Conservation (phyloP, 495 filamentous ascomycete species). For the Aspergillus cavernicola region DNA sequence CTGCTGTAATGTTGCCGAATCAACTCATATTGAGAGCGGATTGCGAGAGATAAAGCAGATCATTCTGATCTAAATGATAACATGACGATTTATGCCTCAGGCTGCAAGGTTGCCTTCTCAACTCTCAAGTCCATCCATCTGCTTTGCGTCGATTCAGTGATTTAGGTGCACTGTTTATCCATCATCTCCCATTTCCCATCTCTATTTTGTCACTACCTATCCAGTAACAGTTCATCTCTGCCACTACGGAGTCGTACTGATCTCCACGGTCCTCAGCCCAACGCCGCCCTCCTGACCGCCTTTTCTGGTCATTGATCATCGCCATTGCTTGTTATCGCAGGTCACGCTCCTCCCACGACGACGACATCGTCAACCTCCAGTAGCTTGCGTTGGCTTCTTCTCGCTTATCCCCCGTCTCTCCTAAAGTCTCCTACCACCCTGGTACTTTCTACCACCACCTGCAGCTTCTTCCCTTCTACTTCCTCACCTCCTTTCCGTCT, state of each 20-base stretch:
- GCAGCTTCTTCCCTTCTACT: slow-evolving; percentile 10
- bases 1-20: no score
- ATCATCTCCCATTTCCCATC: background rate
- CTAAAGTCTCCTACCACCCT: slow-evolving; percentile 11
- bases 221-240: background rate
- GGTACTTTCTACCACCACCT: slow-evolving; percentile 1
- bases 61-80: slow-evolving; percentile 16
- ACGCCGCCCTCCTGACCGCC: slow-evolving; percentile 39
- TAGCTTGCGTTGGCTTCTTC: slow-evolving; percentile 30
- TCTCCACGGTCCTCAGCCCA: background rate
- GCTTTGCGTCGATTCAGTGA: background rate
- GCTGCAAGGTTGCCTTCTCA: background rate
- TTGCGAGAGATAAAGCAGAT: background rate
- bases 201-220: background rate
- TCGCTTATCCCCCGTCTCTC: slow-evolving; percentile 20
- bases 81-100: slow-evolving; percentile 6
- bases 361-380: slow-evolving; percentile 23
- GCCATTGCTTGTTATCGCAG: slow-evolving; percentile 29
- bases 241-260: background rate
- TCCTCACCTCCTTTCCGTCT: slow-evolving; percentile 1
- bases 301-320: slow-evolving; percentile 22
- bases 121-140: background rate
- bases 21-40: background rate
- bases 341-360: slow-evolving; percentile 20
- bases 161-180: background rate